Percentiles rank a stretch among this genome's conserved stretches.
Conservation (phyloP, 257 asterid genomes). For the Salvia miltiorrhiza region DNA sequence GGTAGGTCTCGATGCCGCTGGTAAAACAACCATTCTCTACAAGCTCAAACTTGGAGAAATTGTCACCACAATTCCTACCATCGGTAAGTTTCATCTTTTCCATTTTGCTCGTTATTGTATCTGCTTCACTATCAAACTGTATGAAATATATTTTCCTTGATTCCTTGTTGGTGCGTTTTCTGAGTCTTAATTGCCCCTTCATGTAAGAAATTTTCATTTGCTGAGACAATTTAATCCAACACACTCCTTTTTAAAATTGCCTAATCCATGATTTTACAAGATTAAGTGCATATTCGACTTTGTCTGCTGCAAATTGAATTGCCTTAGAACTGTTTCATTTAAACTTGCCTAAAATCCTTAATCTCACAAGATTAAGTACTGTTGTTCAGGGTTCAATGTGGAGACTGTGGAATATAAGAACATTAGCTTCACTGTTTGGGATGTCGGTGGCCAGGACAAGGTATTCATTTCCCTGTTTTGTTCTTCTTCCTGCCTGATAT, state of each 20-base stretch:
- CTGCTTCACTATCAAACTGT: not conserved
- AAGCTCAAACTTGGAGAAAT: conserved; percentile 52
- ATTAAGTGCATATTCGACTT: not conserved
- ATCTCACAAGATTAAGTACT: not conserved
- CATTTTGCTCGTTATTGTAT: not conserved
- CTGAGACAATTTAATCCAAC: not conserved
- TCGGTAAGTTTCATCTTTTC: conserved; percentile 24
- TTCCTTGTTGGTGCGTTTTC: not conserved
- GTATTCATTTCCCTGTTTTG: conserved; percentile 20
- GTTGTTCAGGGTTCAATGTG: conserved; percentile 39
- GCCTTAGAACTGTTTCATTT: not conserved
- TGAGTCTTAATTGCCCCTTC: not conserved
- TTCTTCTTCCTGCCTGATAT: not conserved
- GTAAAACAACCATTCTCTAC: conserved; percentile 50
- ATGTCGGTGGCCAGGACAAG: conserved; percentile 56
- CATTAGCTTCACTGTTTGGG: conserved; percentile 57
- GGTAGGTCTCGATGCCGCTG: conserved; percentile 55
- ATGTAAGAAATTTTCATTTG: not conserved
- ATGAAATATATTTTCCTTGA: not conserved
- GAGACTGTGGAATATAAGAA: conserved; percentile 51
- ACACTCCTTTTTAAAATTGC: not conserved
- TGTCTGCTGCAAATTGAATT: not conserved
- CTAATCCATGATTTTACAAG: not conserved
- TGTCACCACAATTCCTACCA: conserved; percentile 51
- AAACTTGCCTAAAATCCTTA: not conserved